Percentiles rank a stretch among this genome's conserved stretches.
Evolutionary conservation across 139 green algal species (phyloP).

Genomic region (Astrephomene gubernaculifera): DNA sequence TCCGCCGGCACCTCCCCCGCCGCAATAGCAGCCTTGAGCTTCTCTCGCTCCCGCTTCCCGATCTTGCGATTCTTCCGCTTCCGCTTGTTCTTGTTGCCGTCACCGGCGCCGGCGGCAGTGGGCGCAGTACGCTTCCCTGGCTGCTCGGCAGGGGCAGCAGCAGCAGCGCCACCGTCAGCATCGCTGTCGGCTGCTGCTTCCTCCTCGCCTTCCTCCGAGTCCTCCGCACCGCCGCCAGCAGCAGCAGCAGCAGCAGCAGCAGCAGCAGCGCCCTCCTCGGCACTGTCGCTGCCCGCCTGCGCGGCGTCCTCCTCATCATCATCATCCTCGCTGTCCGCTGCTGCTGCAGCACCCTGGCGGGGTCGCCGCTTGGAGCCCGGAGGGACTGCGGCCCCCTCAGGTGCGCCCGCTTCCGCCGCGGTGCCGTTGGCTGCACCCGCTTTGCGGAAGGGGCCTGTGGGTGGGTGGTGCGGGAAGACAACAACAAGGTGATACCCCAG

Average conservation of each 20-base stretch:
- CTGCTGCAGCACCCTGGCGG: background rate
- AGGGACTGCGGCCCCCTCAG: no score
- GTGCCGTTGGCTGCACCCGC: background rate
- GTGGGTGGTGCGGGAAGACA: background rate
- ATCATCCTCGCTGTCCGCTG: background rate
- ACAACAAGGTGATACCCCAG: background rate
- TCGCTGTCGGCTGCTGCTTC: background rate
- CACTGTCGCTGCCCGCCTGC: background rate
- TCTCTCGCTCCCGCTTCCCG: conserved; percentile 40
- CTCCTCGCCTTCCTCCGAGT: background rate
- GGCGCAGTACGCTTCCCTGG: no score
- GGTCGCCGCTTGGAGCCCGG: no score
- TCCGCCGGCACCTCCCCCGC: conserved; percentile 23
- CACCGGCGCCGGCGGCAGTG: background rate
- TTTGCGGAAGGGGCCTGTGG: background rate
- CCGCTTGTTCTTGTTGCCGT: background rate
- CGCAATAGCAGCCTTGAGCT: conserved; percentile 6
- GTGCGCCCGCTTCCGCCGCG: background rate
- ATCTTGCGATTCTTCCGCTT: conserved; percentile 30
- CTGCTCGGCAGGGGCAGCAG: background rate
- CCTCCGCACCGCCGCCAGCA: background rate
- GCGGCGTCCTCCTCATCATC: background rate
- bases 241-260: background rate
- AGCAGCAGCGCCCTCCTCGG: background rate
- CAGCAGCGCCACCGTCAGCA: background rate